Evolutionary conservation across 352 stramenopile species (phyloP).

Genomic region (Pythium chondricola): DNA sequence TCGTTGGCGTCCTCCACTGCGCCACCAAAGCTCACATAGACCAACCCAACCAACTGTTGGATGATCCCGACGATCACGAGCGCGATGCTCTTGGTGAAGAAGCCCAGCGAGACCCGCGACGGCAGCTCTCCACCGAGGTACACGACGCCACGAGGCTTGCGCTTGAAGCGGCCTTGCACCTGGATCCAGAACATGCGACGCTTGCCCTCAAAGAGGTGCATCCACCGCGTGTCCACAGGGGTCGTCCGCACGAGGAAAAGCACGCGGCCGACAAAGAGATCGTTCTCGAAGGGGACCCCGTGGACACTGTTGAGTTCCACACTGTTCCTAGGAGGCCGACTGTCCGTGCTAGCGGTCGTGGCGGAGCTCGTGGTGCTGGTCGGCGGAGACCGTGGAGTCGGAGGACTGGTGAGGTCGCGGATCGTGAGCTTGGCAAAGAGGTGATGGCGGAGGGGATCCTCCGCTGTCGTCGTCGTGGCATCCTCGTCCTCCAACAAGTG

Average conservation of each 20-base stretch:
- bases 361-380: neutral
- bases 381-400: neutral
- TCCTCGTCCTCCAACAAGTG: neutral
- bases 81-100: constrained; percentile 75
- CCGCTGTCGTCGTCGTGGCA: neutral
- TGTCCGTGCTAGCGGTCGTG: constrained; percentile 1
- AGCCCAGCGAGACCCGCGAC: constrained; percentile 42
- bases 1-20: constrained; percentile 12
- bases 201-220: constrained; percentile 49
- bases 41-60: constrained; percentile 47
- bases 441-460: neutral
- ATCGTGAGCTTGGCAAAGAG: constrained; percentile 13
- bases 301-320: constrained; percentile 54
- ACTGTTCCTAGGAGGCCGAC: neutral
- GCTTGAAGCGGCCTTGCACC: constrained; percentile 81
- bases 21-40: constrained; percentile 72
- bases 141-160: constrained; percentile 37
- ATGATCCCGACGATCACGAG: constrained; percentile 77
- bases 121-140: constrained; percentile 76
- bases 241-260: constrained; percentile 79
- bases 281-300: constrained; percentile 79
- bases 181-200: constrained; percentile 86
- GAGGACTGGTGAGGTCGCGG: constrained; percentile 9
- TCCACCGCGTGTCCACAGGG: constrained; percentile 45
- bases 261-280: constrained; percentile 73